Base-by-base conservation (phyloP, 2,329 filamentous ascomycete genomes). In the Calonectria crousiana region DNA sequence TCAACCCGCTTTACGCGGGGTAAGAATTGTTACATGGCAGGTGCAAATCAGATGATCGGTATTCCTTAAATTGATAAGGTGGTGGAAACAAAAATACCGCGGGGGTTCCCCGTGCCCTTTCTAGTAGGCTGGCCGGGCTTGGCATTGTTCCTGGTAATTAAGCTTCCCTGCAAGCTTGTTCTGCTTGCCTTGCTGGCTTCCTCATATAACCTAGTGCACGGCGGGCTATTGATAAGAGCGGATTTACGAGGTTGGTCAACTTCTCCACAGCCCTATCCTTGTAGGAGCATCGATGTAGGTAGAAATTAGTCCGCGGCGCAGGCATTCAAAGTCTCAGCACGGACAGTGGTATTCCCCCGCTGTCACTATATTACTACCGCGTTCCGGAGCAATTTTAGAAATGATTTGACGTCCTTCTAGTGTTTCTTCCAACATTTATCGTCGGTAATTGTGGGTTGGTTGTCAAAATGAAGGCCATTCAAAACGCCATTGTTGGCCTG, bases 1-100 rank as follows among this genome's bases (percentile, higher is more conserved):
- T 20, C 34, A 62, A 41, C 56, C 56, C 56, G 56, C 56, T 62
- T 62, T 62, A 41, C 56, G 56, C 56, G 56, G 56, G 56, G 56
- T 62, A 20, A 6, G 3, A 4, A 41, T n/a, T 41, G 16, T 36
- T 41, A 26, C 56, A 38, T 38, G 1, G 14, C 8, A 41, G 6
- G 56, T 26, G 34, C 16, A 3, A 11, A 62, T 62, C 36, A 62
- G 56, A 38, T 62, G 56, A 41, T 16, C 16, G 23, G 38, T 18
- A 14, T 26, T 62, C n/a, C 38, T 26, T 41, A 3, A 38, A 18
- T 62, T 62, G 56, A 62, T 62, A 62, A 60, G 56, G 32, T 41
- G 14, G 56, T 18, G 34, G 14, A 26, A 28, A 26, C 14, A 18
- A 62, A 56, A 62, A 47, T 30, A 20, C 36, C 16, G 34, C 23